These are phyloP conservation scores for Alternaria brassicae DNA, from an alignment of 2,329 filamentous ascomycete genomes.

Conservation along the genomic window DNA sequence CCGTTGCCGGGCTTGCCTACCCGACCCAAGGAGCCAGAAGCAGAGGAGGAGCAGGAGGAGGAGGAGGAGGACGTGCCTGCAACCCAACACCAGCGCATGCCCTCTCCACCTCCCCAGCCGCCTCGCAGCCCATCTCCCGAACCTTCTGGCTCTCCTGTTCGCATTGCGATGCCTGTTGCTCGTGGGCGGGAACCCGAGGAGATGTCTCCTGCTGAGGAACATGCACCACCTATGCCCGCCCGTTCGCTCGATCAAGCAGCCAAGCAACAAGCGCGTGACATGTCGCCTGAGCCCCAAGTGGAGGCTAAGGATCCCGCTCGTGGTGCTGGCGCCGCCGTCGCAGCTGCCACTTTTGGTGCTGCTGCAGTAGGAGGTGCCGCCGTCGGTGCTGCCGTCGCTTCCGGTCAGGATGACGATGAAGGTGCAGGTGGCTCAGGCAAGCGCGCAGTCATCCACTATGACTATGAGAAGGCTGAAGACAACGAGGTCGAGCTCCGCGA, in stretches of 20 bases:
- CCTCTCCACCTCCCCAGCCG: conserved; percentile 50
- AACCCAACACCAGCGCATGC: conserved; percentile 59
- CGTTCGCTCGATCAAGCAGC: conserved; percentile 68
- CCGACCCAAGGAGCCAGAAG: conserved; percentile 58
- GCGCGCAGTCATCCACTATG: conserved; percentile 83
- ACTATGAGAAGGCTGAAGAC: conserved; percentile 97
- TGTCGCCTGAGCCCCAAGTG: conserved; percentile 69
- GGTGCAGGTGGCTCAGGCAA: conserved; percentile 60
- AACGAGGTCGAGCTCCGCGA: conserved; percentile 94
- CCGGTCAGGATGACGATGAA: conserved; percentile 47
- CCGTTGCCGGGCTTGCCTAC: conserved; percentile 79
- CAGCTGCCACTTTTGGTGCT: conserved; percentile 53
- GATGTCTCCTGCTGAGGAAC: conserved; percentile 60
- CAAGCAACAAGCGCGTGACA: conserved; percentile 69
- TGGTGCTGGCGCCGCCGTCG: conserved; percentile 58
- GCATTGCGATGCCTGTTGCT: conserved; percentile 83
- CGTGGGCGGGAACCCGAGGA: conserved; percentile 63
- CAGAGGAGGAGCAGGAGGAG: conserved; percentile 48
- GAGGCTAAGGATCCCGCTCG: conserved; percentile 64
- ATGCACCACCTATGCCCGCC: conserved; percentile 67
- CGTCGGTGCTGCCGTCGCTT: conserved; percentile 49
- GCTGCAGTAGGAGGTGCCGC: conserved; percentile 53
- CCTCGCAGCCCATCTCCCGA: conserved; percentile 57
- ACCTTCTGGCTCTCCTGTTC: conserved; percentile 75
- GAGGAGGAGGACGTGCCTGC: conserved; percentile 59